Conservation (phyloP, 495 filamentous ascomycete genomes). For the Clohesyomyces aquaticus region DNA sequence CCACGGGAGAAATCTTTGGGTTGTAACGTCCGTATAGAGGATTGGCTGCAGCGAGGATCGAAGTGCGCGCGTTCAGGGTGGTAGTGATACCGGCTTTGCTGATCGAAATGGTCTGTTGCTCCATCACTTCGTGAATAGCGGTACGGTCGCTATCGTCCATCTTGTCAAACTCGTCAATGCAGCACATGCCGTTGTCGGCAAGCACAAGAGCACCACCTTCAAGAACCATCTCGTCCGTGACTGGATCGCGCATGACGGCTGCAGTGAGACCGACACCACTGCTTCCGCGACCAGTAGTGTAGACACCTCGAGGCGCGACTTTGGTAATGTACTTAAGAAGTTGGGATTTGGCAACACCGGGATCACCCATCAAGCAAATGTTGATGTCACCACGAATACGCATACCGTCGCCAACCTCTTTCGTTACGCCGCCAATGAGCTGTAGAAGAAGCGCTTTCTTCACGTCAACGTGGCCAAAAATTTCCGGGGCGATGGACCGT, state of each 20-base stretch:
- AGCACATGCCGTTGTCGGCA: slow-evolving; percentile 98
- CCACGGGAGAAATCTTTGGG: slow-evolving; percentile 90
- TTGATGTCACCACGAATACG: slow-evolving; percentile 98
- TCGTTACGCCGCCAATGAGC: slow-evolving; percentile 93
- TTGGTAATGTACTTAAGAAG: slow-evolving; percentile 97
- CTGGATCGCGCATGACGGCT: slow-evolving; percentile 96
- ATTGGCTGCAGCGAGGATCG: slow-evolving; percentile 97
- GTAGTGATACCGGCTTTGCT: slow-evolving; percentile 98
- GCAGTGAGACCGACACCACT: slow-evolving; percentile 97
- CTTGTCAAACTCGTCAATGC: slow-evolving; percentile 99
- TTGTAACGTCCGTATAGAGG: slow-evolving; percentile 98
- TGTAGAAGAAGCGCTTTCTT: slow-evolving; percentile 96
- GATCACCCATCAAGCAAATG: slow-evolving; percentile 98
- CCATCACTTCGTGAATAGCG: slow-evolving; percentile 99
- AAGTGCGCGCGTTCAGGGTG: slow-evolving; percentile 92
- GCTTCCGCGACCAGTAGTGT: slow-evolving; percentile 95
- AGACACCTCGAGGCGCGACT: slow-evolving; percentile 94
- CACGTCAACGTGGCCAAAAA: slow-evolving; percentile 93
- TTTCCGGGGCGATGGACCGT: slow-evolving; percentile 95
- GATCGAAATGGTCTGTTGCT: slow-evolving; percentile 98
- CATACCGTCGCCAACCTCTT: slow-evolving; percentile 98
- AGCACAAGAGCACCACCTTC: slow-evolving; percentile 95
- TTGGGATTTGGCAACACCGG: slow-evolving; percentile 98
- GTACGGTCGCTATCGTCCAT: slow-evolving; percentile 98
- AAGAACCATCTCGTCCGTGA: slow-evolving; percentile 98